A percentile compares a stretch with the other conserved stretches of the same genome.
Evolutionary conservation across 768 basidiomycete species (phyloP).

Genomic region (Xerocomellus intermedius): DNA sequence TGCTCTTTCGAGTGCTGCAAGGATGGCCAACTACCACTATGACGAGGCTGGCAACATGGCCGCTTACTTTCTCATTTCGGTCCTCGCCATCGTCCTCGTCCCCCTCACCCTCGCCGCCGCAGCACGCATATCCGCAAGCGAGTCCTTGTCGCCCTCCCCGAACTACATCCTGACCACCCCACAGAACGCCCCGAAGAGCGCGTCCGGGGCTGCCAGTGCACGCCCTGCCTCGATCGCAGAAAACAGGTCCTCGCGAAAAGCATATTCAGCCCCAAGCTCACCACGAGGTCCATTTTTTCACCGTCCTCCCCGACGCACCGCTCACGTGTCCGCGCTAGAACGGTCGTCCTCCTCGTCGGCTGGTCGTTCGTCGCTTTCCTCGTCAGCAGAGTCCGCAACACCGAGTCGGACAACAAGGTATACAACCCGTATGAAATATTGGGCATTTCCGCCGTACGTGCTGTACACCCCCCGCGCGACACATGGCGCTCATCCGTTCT

Average conservation of each 20-base stretch:
- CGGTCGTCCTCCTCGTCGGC: slow-evolving; percentile 59
- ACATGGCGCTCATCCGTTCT: background rate
- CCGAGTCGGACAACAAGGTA: slow-evolving; percentile 61
- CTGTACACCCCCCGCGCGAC: background rate
- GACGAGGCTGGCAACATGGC: slow-evolving; percentile 87
- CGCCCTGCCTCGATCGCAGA: slow-evolving; percentile 57
- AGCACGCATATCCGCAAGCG: slow-evolving; percentile 41
- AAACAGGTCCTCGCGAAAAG: slow-evolving; percentile 41
- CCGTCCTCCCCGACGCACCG: background rate
- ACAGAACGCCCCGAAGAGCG: slow-evolving; percentile 35
- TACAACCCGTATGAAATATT: slow-evolving; percentile 97
- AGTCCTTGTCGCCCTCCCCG: slow-evolving; percentile 21
- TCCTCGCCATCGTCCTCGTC: slow-evolving; percentile 79
- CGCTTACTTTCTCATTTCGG: slow-evolving; percentile 87
- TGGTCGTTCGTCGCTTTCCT: slow-evolving; percentile 74
- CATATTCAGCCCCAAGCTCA: slow-evolving; percentile 46
- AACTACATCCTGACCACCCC: slow-evolving; percentile 11
- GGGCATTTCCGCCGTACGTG: slow-evolving; percentile 57
- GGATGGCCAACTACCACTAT: slow-evolving; percentile 77
- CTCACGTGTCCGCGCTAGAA: slow-evolving; percentile 37
- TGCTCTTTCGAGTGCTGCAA: too few species aligned
- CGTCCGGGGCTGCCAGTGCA: slow-evolving; percentile 56
- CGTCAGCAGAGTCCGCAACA: slow-evolving; percentile 56
- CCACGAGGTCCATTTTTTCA: slow-evolving; percentile 44
- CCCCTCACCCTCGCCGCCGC: slow-evolving; percentile 67